These are phyloP conservation scores for Lactarius quietus DNA, from an alignment of 768 basidiomycete genomes.

Conservation along the genomic window DNA sequence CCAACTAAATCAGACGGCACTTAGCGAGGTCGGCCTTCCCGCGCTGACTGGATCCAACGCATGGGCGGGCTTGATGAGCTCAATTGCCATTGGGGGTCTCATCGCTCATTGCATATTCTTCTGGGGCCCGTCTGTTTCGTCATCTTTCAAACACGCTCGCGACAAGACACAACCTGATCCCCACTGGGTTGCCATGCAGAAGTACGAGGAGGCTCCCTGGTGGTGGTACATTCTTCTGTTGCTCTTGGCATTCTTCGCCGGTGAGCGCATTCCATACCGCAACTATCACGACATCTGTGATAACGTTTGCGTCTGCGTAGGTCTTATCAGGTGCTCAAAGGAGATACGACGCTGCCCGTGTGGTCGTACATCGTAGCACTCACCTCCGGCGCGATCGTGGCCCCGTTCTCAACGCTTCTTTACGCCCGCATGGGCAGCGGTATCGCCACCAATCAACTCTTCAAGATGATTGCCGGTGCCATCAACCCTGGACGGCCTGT, in stretches of 20 bases:
- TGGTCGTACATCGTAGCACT: conserved; percentile 60
- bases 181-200: conserved; percentile 57
- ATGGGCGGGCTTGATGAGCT: conserved; percentile 46
- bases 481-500: conserved; percentile 62
- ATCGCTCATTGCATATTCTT: conserved; percentile 53
- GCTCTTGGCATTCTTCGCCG: conserved; percentile 50
- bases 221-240: conserved; percentile 57
- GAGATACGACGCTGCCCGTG: conserved; percentile 59
- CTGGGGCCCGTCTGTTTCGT: conserved; percentile 50
- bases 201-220: conserved; percentile 57
- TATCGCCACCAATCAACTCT: conserved; percentile 55
- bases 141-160: conserved; percentile 49
- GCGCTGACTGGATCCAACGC: conserved; percentile 47
- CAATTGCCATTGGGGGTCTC: conserved; percentile 50
- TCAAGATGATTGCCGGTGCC: conserved; percentile 62
- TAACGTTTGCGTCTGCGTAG: neutral
- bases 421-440: conserved; percentile 60
- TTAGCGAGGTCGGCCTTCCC: conserved; percentile 43
- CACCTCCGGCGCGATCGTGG: conserved; percentile 40
- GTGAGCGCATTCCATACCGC: conserved; percentile 32
- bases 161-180: conserved; percentile 49
- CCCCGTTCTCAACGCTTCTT: conserved; percentile 56
- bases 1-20: conserved; percentile 54
- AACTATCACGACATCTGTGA: neutral
- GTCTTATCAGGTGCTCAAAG: conserved; percentile 43